Conservation (phyloP, 495 filamentous ascomycete species). For the Neurospora sp. region DNA sequence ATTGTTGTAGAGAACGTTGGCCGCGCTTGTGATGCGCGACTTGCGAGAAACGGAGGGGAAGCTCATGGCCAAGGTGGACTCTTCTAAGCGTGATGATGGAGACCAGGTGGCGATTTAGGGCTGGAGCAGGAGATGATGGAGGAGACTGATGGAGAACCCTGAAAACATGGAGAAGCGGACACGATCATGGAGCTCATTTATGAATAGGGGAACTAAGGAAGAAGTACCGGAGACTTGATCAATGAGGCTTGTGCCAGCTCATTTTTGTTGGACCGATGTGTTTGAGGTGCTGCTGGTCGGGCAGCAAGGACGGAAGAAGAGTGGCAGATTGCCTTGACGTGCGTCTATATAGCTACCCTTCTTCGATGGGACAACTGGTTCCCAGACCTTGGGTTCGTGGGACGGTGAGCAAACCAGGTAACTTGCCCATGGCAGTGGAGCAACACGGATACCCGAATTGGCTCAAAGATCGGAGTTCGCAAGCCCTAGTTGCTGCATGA, state of each 20-base stretch:
- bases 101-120: conserved; percentile 6
- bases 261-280: conserved; percentile 17
- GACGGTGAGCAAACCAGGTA: conserved; percentile 6
- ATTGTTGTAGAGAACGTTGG: conserved; percentile 52
- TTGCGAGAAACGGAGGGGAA: conserved; percentile 27
- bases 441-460: conserved; percentile 7
- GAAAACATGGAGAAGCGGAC: conserved; percentile 2
- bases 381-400: not conserved
- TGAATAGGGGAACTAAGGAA: conserved; percentile 1
- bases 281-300: conserved; percentile 17
- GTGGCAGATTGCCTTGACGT: conserved; percentile 7
- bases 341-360: conserved; percentile 11
- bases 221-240: conserved; percentile 6
- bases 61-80: conserved; percentile 5
- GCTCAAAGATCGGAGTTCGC: conserved; percentile 2
- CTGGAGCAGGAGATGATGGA: not conserved
- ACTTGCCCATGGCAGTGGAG: conserved; percentile 14
- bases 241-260: conserved; percentile 15
- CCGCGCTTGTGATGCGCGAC: conserved; percentile 29
- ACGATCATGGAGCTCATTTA: conserved; percentile 8
- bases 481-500: conserved; percentile 15
- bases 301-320: conserved; percentile 20
- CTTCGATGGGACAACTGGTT: conserved; percentile 2
- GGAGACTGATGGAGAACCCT: conserved; percentile 1
- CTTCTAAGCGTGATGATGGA: not conserved